A percentile compares a stretch with the other conserved stretches of the same genome.
Evolutionary conservation across 176 grass and related monocot species (phyloP).

Genomic region (Canna indica): DNA sequence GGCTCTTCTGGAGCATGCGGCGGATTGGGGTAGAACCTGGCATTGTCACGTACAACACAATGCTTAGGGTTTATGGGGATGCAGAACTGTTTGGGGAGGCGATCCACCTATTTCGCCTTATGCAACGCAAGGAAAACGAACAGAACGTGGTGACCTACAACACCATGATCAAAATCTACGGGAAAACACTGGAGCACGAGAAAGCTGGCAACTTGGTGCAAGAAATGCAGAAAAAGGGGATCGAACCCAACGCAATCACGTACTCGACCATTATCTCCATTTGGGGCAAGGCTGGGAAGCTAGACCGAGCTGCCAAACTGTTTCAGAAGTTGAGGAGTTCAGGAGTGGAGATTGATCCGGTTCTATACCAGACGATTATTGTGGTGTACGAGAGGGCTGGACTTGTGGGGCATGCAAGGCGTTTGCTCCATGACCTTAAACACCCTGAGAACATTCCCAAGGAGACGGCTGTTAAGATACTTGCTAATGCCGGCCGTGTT

Average conservation of each 20-base stretch:
- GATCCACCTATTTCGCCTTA: constrained; percentile 72
- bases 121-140: constrained; percentile 37
- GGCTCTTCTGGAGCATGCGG: constrained; percentile 87
- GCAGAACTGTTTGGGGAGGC: constrained; percentile 87
- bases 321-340: constrained; percentile 77
- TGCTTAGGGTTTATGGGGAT: constrained; percentile 88
- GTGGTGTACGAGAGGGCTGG: constrained; percentile 73
- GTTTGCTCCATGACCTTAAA: constrained; percentile 62
- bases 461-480: constrained; percentile 64
- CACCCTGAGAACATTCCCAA: constrained; percentile 53
- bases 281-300: constrained; percentile 84
- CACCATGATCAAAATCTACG: constrained; percentile 87
- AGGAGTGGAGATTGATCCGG: constrained; percentile 68
- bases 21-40: constrained; percentile 47
- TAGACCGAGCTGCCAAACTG: constrained; percentile 66
- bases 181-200: constrained; percentile 85
- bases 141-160: constrained; percentile 94
- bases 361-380: constrained; percentile 94
- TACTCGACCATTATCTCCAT: constrained; percentile 88
- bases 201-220: constrained; percentile 73
- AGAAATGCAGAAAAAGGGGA: constrained; percentile 64
- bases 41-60: constrained; percentile 89
- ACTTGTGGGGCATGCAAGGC: constrained; percentile 49
- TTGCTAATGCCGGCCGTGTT: constrained; percentile 61
- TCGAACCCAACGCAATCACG: constrained; percentile 71